phyloP scores from a whole-genome alignment of 1,139 yeast species.

The Suhomyces atakaporum region DNA sequence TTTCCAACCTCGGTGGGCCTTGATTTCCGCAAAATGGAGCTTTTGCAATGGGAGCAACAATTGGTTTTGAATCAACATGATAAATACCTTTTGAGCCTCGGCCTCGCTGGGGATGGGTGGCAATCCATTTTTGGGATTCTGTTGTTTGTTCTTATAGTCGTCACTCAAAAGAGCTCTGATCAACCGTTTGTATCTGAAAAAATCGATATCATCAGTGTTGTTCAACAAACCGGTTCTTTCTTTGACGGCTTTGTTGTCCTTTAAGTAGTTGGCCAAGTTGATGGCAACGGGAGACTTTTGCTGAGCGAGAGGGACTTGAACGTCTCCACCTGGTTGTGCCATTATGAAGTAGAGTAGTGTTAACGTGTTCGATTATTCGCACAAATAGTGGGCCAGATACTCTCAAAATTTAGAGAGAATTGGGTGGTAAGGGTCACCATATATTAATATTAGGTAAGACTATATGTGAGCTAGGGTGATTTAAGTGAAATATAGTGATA shows the following conservation, averaged over 20 bases:
- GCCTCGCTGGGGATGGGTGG: conserved; percentile 55
- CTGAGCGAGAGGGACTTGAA: conserved; percentile 19
- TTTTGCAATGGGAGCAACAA: conserved; percentile 74
- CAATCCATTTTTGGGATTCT: conserved; percentile 55
- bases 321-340: conserved; percentile 16
- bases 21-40: conserved; percentile 71
- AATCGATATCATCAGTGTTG: conserved; percentile 67
- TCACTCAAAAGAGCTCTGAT: conserved; percentile 74
- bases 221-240: conserved; percentile 78
- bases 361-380: conserved; percentile 11
- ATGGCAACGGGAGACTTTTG: conserved; percentile 39
- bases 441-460: too few relatives aligned
- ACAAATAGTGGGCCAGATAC: too few relatives aligned
- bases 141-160: conserved; percentile 62
- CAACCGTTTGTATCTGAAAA: conserved; percentile 85
- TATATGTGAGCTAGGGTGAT: too few relatives aligned
- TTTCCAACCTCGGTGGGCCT: conserved; percentile 55
- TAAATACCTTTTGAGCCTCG: conserved; percentile 64
- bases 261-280: conserved; percentile 70
- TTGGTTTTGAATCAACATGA: conserved; percentile 70
- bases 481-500: too few relatives aligned
- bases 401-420: too few relatives aligned
- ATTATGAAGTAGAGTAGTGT: conserved; percentile 8
- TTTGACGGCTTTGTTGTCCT: conserved; percentile 66
- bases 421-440: too few relatives aligned